A percentile compares a stretch with the other conserved stretches of the same genome.
phyloP scores from a whole-genome alignment of 108 stramenopile genomes.

The Fragilaria crotonensis region DNA sequence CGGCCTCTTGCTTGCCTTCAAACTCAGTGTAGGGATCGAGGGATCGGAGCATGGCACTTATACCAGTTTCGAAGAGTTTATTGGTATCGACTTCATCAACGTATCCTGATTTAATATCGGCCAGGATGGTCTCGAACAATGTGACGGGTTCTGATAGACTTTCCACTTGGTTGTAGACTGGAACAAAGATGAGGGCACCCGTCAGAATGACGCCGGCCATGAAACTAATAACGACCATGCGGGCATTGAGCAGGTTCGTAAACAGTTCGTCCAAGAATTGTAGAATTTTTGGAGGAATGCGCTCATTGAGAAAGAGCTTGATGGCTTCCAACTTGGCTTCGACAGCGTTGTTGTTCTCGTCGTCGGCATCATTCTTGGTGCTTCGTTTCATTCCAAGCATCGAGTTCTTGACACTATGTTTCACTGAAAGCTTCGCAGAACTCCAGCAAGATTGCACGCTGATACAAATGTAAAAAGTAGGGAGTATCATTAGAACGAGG shows the following conservation, averaged over 20 bases:
- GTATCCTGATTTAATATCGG: constrained; percentile 64
- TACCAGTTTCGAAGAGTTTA: constrained; percentile 87
- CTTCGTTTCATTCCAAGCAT: not conserved
- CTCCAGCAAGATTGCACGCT: not conserved
- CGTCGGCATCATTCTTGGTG: not conserved
- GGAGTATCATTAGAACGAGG: too few relatives aligned
- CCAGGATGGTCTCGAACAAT: constrained; percentile 77
- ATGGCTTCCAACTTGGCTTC: not conserved
- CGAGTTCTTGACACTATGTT: not conserved
- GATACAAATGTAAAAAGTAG: too few relatives aligned
- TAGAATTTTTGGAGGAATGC: not conserved
- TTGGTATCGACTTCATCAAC: constrained; percentile 84
- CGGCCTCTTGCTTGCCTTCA: constrained; percentile 70
- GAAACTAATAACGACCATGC: constrained; percentile 26
- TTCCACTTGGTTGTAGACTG: constrained; percentile 42
- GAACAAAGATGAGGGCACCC: constrained; percentile 33
- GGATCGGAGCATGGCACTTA: constrained; percentile 86
- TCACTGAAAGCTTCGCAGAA: not conserved
- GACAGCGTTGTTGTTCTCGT: not conserved
- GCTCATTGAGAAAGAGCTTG: not conserved
- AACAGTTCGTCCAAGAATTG: not conserved
- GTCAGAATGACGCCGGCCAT: constrained; percentile 30
- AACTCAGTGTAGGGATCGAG: constrained; percentile 98
- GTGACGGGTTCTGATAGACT: constrained; percentile 60
- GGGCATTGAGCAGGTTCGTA: not conserved